Conservation (phyloP, 164 flowering plant genomes). For the Houttuynia cordata region DNA sequence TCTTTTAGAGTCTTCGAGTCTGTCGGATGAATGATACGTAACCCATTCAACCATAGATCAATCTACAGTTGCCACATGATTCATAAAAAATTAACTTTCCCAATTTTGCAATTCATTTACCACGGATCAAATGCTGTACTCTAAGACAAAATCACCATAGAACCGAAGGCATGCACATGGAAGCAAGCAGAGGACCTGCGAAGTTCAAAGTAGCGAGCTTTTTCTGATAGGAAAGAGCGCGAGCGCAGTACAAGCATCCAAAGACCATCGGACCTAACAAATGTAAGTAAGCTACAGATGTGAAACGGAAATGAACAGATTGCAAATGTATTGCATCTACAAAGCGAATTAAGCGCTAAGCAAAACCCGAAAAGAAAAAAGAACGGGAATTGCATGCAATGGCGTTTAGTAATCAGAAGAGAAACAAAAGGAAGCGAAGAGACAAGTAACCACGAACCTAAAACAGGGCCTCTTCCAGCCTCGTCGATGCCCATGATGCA, state of each 20-base stretch:
- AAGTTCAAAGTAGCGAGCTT: constrained; percentile 62
- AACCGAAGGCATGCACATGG: not conserved
- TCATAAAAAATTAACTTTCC: not conserved
- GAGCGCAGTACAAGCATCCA: constrained; percentile 87
- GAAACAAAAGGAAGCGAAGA: constrained; percentile 1
- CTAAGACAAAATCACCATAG: not conserved
- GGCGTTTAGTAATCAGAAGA: not conserved
- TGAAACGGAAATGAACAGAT: not conserved
- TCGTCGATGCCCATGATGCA: constrained; percentile 99
- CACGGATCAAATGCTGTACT: not conserved
- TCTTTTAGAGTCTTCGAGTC: constrained; percentile 94
- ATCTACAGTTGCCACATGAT: not conserved
- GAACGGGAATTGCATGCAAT: not conserved
- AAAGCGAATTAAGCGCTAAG: too few relatives aligned
- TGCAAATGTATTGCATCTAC: too few relatives aligned
- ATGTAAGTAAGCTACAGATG: not conserved
- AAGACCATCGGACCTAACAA: constrained; percentile 89
- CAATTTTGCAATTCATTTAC: not conserved
- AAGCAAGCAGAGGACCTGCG: constrained; percentile 40
- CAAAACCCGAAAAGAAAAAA: not conserved
- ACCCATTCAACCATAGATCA: not conserved
- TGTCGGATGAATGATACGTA: constrained; percentile 13
- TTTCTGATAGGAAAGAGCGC: constrained; percentile 58
- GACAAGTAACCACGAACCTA: constrained; percentile 31
- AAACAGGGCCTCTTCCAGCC: constrained; percentile 96